These are phyloP conservation scores for Zangia roseola DNA, from an alignment of 768 basidiomycete species.

Conservation along the genomic window DNA sequence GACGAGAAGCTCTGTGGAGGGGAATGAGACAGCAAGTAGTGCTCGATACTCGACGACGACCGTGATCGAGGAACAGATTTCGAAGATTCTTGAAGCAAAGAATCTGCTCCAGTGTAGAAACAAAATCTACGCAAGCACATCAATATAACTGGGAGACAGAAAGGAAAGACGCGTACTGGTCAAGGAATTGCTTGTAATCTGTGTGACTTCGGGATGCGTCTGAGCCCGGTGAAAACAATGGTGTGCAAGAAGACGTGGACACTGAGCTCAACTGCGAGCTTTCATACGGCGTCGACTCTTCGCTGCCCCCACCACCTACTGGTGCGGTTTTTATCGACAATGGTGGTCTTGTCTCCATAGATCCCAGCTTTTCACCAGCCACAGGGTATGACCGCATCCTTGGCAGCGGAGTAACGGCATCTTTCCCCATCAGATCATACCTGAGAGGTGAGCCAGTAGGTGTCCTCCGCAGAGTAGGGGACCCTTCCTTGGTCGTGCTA, in stretches of 20 bases:
- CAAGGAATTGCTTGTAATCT: constrained; percentile 61
- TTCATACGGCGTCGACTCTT: constrained; percentile 48
- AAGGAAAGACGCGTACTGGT: constrained; percentile 48
- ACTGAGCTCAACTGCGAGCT: constrained; percentile 44
- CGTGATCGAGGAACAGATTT: constrained; percentile 38
- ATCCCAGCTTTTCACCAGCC: background rate
- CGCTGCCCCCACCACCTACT: constrained; percentile 25
- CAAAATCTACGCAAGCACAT: constrained; percentile 55
- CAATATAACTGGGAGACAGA: background rate
- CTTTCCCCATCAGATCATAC: constrained; percentile 21
- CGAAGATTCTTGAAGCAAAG: constrained; percentile 29
- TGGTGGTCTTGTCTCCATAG: constrained; percentile 13
- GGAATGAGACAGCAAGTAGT: constrained; percentile 39
- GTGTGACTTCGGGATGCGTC: constrained; percentile 29
- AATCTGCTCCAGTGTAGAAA: constrained; percentile 69
- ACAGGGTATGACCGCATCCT: constrained; percentile 40
- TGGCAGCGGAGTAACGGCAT: constrained; percentile 21
- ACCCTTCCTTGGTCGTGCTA: constrained; percentile 37
- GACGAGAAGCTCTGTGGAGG: constrained; percentile 28
- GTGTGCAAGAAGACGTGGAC: constrained; percentile 43
- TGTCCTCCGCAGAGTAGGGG: constrained; percentile 41
- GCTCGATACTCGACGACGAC: constrained; percentile 57
- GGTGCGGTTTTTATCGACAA: constrained; percentile 12
- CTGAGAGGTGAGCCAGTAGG: constrained; percentile 47
- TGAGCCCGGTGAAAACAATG: constrained; percentile 42